Percentiles rank a stretch among this genome's conserved stretches.
These are phyloP conservation scores for Asterella californica DNA, from an alignment of 225 moss, liverwort and hornwort genomes.

Conservation along the genomic window DNA sequence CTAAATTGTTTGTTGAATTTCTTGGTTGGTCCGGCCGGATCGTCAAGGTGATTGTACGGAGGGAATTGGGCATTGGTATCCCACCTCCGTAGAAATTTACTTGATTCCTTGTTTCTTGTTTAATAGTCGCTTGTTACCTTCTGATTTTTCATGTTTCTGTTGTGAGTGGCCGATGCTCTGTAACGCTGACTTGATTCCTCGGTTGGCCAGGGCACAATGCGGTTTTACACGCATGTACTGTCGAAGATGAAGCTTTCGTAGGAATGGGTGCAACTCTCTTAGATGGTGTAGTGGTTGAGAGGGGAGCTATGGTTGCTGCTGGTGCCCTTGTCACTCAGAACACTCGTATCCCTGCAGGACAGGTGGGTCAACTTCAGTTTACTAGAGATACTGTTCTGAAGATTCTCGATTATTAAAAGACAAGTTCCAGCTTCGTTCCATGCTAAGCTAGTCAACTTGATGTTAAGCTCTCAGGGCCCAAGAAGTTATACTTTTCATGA, in stretches of 20 bases:
- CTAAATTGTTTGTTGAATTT: too few species aligned
- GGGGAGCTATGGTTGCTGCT: slow-evolving; percentile 85
- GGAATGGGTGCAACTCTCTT: slow-evolving; percentile 93
- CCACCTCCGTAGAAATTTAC: background rate
- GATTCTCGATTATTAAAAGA: too few species aligned
- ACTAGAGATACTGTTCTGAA: background rate
- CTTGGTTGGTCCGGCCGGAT: too few species aligned
- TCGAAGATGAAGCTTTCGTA: slow-evolving; percentile 91
- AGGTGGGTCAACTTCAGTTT: slow-evolving; percentile 37
- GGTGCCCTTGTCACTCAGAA: slow-evolving; percentile 73
- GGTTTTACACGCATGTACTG: slow-evolving; percentile 83
- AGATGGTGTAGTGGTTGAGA: slow-evolving; percentile 85
- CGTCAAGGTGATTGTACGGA: too few species aligned
- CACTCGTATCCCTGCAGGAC: slow-evolving; percentile 73
- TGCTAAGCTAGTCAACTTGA: too few species aligned
- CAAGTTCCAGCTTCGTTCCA: too few species aligned
- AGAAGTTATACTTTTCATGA: background rate
- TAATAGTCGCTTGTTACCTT: background rate
- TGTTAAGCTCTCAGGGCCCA: background rate
- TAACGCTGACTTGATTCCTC: slow-evolving; percentile 1
- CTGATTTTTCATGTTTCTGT: background rate
- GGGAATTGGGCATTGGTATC: background rate
- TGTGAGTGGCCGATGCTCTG: background rate
- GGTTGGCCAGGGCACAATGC: slow-evolving; percentile 68
- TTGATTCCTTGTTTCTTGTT: background rate